These are phyloP conservation scores for Quercus agrifolia DNA, from an alignment of 306 rosid species.

Conservation along the genomic window DNA sequence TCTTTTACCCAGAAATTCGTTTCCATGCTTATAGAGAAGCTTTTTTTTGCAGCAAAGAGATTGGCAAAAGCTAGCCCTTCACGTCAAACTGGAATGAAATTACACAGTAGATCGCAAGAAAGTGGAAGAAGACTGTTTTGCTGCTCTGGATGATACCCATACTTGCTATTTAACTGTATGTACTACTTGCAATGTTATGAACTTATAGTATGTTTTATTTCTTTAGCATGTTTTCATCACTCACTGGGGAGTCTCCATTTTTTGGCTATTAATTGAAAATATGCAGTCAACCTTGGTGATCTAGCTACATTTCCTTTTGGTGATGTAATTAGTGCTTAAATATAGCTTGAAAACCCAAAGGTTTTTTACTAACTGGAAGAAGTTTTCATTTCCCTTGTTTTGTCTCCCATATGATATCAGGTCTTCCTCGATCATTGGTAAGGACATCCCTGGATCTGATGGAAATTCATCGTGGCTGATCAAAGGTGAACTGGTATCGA, in stretches of 20 bases:
- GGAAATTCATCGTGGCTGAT: neutral
- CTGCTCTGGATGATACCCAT: slow-evolving; percentile 38
- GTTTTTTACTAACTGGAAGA: neutral
- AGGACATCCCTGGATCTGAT: neutral
- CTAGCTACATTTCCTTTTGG: neutral
- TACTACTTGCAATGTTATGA: neutral
- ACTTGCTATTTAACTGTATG: slow-evolving; percentile 12
- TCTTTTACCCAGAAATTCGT: neutral
- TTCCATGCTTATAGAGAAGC: slow-evolving; percentile 1
- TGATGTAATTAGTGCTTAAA: neutral
- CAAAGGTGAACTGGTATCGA: neutral
- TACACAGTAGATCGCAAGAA: slow-evolving; percentile 51
- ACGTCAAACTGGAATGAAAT: slow-evolving; percentile 59
- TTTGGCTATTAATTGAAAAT: neutral
- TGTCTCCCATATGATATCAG: slow-evolving; percentile 1
- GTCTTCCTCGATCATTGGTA: neutral
- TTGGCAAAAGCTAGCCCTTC: slow-evolving; percentile 70
- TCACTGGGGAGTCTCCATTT: neutral
- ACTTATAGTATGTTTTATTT: neutral
- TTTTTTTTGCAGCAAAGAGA: slow-evolving; percentile 57
- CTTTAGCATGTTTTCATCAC: neutral
- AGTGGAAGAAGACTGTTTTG: slow-evolving; percentile 57
- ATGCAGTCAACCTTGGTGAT: neutral
- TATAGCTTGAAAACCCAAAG: neutral
- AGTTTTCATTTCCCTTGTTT: neutral